Conservation (phyloP, 2,329 filamentous ascomycete genomes). For the Colletotrichum sp. region DNA sequence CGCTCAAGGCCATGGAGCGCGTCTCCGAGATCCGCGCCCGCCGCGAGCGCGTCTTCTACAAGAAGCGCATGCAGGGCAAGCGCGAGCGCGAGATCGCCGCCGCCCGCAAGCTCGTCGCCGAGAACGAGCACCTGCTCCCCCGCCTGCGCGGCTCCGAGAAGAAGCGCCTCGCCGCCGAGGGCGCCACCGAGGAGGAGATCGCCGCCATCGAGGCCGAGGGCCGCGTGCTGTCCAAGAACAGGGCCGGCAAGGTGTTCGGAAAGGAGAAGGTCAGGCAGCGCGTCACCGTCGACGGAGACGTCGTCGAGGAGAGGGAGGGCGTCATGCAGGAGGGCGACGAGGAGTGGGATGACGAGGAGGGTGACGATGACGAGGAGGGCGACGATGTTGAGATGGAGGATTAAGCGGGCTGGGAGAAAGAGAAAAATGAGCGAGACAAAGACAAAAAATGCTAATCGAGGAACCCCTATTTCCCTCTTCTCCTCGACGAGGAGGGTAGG, state of each 20-base stretch:
- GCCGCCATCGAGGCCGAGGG: constrained; percentile 48
- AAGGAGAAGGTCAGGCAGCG: constrained; percentile 45
- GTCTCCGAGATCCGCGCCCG: constrained; percentile 83
- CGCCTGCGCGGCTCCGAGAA: constrained; percentile 70
- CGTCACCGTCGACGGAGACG: constrained; percentile 40
- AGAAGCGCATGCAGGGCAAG: constrained; percentile 91
- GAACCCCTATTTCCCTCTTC: neutral
- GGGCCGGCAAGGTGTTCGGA: constrained; percentile 45
- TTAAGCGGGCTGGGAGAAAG: neutral
- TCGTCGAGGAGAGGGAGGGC: constrained; percentile 31
- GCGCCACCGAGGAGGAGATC: constrained; percentile 51
- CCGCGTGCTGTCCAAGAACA: constrained; percentile 30
- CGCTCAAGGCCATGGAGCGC: constrained; percentile 89
- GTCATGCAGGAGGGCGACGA: constrained; percentile 23
- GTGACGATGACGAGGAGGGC: constrained; percentile 24
- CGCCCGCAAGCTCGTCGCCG: constrained; percentile 86
- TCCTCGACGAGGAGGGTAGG: neutral
- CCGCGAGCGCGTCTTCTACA: constrained; percentile 92
- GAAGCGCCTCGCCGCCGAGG: constrained; percentile 58
- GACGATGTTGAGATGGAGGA: constrained; percentile 38
- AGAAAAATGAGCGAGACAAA: neutral
- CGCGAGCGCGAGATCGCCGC: constrained; percentile 79
- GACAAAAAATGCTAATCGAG: constrained; percentile 14
- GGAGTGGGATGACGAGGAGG: constrained; percentile 21
- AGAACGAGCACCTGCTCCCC: constrained; percentile 92